A percentile compares a stretch with the other conserved stretches of the same genome.
Evolutionary conservation across 208 protist species (phyloP).

Genomic region (Trypanosoma grayi): DNA sequence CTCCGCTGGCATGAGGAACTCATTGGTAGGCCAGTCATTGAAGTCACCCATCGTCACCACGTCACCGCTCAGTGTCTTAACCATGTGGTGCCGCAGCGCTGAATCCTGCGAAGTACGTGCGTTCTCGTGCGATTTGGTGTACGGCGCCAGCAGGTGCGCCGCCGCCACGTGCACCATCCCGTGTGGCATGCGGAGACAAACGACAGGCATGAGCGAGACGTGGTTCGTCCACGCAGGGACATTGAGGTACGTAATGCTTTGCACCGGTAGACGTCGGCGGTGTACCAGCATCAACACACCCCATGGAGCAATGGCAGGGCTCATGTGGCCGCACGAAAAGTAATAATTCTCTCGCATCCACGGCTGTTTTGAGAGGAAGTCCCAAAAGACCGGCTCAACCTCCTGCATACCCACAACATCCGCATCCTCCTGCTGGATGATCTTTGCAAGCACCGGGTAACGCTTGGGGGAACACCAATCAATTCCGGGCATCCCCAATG

Average conservation of each 20-base stretch:
- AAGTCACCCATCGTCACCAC: slow-evolving; percentile 88
- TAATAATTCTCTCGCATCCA: slow-evolving; percentile 76
- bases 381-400: slow-evolving; percentile 74
- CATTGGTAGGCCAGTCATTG: slow-evolving; percentile 88
- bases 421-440: slow-evolving; percentile 71
- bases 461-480: slow-evolving; percentile 88
- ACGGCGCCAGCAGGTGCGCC: slow-evolving; percentile 82
- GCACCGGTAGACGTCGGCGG: slow-evolving; percentile 36
- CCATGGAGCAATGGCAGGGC: slow-evolving; percentile 72
- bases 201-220: slow-evolving; percentile 82
- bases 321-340: slow-evolving; percentile 57
- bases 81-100: slow-evolving; percentile 54
- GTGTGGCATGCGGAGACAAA: slow-evolving; percentile 35
- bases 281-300: slow-evolving; percentile 82
- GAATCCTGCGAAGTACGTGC: slow-evolving; percentile 77
- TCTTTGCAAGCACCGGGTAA: slow-evolving; percentile 79
- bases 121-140: slow-evolving; percentile 64
- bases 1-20: slow-evolving; percentile 80
- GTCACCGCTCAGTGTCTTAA: slow-evolving; percentile 44
- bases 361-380: slow-evolving; percentile 64
- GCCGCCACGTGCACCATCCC: slow-evolving; percentile 45
- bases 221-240: slow-evolving; percentile 86
- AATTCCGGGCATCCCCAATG: slow-evolving; percentile 89
- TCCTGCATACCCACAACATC: slow-evolving; percentile 92
- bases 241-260: slow-evolving; percentile 67